phyloP scores from a whole-genome alignment of 768 basidiomycete species.

The Lanmaoa pseudosensibilis region DNA sequence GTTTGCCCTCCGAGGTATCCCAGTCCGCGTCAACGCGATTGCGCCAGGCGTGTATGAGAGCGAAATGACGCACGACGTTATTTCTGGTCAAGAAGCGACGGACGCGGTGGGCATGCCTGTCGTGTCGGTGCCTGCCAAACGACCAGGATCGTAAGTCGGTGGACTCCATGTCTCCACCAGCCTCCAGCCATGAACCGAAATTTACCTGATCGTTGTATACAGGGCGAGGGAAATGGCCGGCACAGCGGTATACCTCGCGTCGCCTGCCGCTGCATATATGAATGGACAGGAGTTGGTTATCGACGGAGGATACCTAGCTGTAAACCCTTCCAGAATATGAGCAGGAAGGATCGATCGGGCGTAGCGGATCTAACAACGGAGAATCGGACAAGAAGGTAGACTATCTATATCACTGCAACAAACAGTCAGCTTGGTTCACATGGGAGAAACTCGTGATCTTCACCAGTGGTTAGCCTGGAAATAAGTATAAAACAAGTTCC shows the following conservation, averaged over 20 bases:
- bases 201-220: constrained; percentile 5
- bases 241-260: constrained; percentile 73
- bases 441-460: background rate
- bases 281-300: constrained; percentile 78
- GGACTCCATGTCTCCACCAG: background rate
- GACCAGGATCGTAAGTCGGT: constrained; percentile 65
- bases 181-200: background rate
- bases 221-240: constrained; percentile 77
- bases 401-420: background rate
- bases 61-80: constrained; percentile 65
- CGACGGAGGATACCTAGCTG: constrained; percentile 72
- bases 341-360: background rate
- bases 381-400: background rate
- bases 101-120: constrained; percentile 61
- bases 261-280: constrained; percentile 69
- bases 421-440: background rate
- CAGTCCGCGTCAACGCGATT: constrained; percentile 71
- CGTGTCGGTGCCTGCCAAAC: constrained; percentile 57
- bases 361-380: background rate
- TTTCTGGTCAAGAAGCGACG: constrained; percentile 44
- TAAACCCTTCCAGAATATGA: constrained; percentile 61
- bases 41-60: constrained; percentile 77
- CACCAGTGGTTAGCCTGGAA: background rate
- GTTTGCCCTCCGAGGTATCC: constrained; percentile 63
- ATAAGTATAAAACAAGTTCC: background rate